Evolutionary conservation across 2,329 filamentous ascomycete species (phyloP).

Genomic region (Aureobasidium vineae): DNA sequence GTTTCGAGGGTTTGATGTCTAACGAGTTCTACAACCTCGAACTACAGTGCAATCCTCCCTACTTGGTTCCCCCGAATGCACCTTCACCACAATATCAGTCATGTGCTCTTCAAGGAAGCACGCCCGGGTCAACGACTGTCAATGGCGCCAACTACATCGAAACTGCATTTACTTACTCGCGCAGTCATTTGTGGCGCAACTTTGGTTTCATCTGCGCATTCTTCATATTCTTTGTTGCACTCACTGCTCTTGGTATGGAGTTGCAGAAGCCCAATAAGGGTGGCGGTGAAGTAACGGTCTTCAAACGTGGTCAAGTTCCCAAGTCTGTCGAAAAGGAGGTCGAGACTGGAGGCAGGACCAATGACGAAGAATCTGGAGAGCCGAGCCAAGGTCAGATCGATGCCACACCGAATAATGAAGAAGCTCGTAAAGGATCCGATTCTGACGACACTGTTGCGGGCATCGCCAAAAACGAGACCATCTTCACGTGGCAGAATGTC

Average conservation of each 20-base stretch:
- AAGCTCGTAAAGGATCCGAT: slow-evolving; percentile 26
- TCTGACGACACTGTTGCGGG: slow-evolving; percentile 53
- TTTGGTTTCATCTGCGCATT: slow-evolving; percentile 76
- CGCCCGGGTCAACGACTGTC: slow-evolving; percentile 62
- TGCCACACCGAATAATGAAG: slow-evolving; percentile 28
- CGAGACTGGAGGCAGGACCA: slow-evolving; percentile 44
- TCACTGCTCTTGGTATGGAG: slow-evolving; percentile 59
- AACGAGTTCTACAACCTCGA: slow-evolving; percentile 75
- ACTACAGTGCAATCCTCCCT: slow-evolving; percentile 65
- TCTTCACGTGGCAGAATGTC: slow-evolving; percentile 55
- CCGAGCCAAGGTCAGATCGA: not conserved
- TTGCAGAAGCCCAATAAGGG: slow-evolving; percentile 56
- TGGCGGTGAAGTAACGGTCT: slow-evolving; percentile 56
- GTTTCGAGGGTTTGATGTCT: slow-evolving; percentile 76
- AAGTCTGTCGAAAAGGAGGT: slow-evolving; percentile 38
- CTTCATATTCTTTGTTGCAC: slow-evolving; percentile 69
- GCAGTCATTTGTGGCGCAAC: slow-evolving; percentile 73
- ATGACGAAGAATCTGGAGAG: slow-evolving; percentile 53
- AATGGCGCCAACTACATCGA: slow-evolving; percentile 68
- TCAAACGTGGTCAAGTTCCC: slow-evolving; percentile 35
- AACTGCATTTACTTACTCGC: slow-evolving; percentile 64
- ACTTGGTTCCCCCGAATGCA: slow-evolving; percentile 70
- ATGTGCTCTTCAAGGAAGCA: slow-evolving; percentile 74
- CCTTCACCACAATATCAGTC: slow-evolving; percentile 70
- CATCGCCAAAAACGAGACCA: slow-evolving; percentile 40